Evolutionary conservation across 2,329 filamentous ascomycete species (phyloP).

Genomic region (Diaporthe vaccinii): DNA sequence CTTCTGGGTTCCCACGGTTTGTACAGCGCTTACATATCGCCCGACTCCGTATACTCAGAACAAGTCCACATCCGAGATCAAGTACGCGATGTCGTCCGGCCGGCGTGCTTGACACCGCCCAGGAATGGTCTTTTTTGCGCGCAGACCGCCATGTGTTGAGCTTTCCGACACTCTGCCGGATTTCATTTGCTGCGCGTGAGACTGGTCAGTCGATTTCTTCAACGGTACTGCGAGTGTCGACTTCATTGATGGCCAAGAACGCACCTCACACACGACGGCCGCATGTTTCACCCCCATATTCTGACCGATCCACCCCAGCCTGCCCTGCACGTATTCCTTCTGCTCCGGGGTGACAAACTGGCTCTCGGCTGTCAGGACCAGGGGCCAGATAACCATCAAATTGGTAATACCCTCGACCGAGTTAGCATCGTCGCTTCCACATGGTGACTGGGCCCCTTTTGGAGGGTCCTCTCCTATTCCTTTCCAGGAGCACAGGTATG

Average conservation of each 20-base stretch:
- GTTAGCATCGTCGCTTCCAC: slow-evolving; percentile 19
- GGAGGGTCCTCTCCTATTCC: neutral
- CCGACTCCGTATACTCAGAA: neutral
- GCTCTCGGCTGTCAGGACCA: slow-evolving; percentile 33
- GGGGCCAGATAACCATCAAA: slow-evolving; percentile 35
- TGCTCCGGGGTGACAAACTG: slow-evolving; percentile 24
- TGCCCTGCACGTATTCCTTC: slow-evolving; percentile 31
- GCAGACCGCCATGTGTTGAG: slow-evolving; percentile 15
- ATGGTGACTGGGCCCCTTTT: slow-evolving; percentile 25
- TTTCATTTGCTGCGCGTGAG: slow-evolving; percentile 26
- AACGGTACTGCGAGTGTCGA: neutral
- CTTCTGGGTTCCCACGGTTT: neutral
- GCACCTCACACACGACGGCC: slow-evolving; percentile 15
- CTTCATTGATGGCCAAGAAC: neutral
- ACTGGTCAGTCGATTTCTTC: slow-evolving; percentile 5
- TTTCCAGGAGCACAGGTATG: slow-evolving; percentile 31
- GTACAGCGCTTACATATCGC: neutral
- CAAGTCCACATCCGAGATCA: neutral
- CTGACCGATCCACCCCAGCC: slow-evolving; percentile 22
- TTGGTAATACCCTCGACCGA: slow-evolving; percentile 30
- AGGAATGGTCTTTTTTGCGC: neutral
- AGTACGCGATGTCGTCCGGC: slow-evolving; percentile 3
- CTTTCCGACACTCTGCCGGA: slow-evolving; percentile 8
- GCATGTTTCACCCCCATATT: slow-evolving; percentile 36
- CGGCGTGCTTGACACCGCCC: slow-evolving; percentile 1